Conservation (phyloP, 306 rosid species). For the Sophora flavescens region DNA sequence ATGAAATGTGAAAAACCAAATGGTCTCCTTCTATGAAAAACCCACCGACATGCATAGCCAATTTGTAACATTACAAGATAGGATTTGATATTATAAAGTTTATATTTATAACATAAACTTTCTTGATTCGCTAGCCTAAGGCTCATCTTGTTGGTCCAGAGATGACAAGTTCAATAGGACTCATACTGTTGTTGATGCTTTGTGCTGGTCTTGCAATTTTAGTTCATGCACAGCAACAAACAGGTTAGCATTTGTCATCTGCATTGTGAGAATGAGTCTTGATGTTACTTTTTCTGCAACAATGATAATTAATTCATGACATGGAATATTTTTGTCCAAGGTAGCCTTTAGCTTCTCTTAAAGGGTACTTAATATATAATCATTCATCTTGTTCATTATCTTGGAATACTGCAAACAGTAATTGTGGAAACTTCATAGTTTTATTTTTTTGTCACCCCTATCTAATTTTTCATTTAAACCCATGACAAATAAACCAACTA, state of each 20-base stretch:
- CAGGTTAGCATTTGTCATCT: constrained; percentile 50
- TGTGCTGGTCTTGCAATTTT: constrained; percentile 35
- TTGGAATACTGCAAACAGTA: not conserved
- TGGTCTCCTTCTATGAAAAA: not conserved
- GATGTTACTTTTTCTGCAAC: constrained; percentile 27
- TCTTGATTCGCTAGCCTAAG: not conserved
- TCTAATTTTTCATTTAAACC: not conserved
- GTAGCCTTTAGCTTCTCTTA: not conserved
- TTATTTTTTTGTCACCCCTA: too few species aligned
- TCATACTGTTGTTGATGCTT: constrained; percentile 35
- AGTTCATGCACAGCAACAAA: constrained; percentile 61
- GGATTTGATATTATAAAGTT: not conserved
- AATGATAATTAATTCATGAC: not conserved
- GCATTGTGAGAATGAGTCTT: not conserved
- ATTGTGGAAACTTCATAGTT: too few species aligned
- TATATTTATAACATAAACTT: not conserved
- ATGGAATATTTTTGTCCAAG: not conserved
- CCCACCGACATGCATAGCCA: not conserved
- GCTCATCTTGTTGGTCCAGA: not conserved
- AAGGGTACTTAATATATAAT: not conserved
- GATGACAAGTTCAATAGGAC: constrained; percentile 44
- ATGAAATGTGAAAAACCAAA: not conserved
- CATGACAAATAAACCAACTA: not conserved
- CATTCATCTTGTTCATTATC: constrained; percentile 10
- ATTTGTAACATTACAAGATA: not conserved